Evolutionary conservation across 1,284 basidiomycete genomes (phyloP), one percentile per base, ranked within the genome.

Genomic region (Trametes pubescens): DNA sequence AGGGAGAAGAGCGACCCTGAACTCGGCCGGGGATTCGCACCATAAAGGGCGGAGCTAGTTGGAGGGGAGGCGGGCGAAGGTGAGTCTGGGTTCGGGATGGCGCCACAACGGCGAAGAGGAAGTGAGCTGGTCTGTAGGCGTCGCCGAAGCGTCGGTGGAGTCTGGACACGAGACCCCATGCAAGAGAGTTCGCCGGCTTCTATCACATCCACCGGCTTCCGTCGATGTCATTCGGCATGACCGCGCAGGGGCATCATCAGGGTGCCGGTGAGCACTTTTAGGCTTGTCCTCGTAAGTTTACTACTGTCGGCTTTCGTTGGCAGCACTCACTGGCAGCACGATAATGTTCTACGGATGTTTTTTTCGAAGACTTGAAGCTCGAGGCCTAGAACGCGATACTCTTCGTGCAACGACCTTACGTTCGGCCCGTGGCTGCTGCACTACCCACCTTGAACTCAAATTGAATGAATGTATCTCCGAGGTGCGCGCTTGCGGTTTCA

Each of bases 41-140:
- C 9, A 24, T 18, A 4, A 11, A 18, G 47, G 6, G 29, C 18
- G 29, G 29, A 26, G 46, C 9, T 11, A 9, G 46, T 48, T 48
- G 46, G 21, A 48, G 4, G 4, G 29, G 29, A 32, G 29, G 29
- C 29, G 29, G 29, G 29, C 29, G 29, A n/a, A 34, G 47, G 47
- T 3, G 24, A 9, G 3, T 26, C 24, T 29, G 47, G 29, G 47
- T 48, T 48, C 18, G 43, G 8, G 47, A 24, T 14, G 7, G 47
- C 49, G 49, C 49, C 49, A 51, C 49, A 16, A 51, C 26, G 49
- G 29, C 26, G 29, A 51, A 51, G 49, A 47, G 44, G 29, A 51
- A 51, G 49, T 24, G 44, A 9, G 21, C 14, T 43, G 40, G 13
- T 43, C 16, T 16, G 14, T 43, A 9, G 18, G 18, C 16, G 18